These are phyloP conservation scores for Schoenoplectus tabernaemontani DNA, from an alignment of 202 grass and related monocot genomes.

Conservation along the genomic window DNA sequence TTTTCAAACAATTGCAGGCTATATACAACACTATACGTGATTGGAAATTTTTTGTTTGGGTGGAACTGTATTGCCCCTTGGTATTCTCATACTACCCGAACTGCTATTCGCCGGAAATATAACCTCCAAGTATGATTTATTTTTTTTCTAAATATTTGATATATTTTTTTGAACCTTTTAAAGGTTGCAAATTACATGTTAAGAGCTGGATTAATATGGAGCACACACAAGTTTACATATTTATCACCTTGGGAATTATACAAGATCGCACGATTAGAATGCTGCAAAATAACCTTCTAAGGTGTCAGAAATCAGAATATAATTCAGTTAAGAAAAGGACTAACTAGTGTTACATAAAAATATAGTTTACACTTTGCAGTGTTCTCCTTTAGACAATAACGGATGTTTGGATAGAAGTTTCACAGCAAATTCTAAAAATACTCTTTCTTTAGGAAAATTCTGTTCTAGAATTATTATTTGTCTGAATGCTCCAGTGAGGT, in stretches of 20 bases:
- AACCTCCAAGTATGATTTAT: conserved; percentile 64
- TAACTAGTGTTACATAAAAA: background rate
- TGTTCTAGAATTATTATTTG: background rate
- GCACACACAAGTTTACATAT: background rate
- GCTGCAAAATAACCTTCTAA: background rate
- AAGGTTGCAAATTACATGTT: background rate
- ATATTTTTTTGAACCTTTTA: background rate
- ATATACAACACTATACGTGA: conserved; percentile 67
- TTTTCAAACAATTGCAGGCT: conserved; percentile 79
- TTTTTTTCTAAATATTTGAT: background rate
- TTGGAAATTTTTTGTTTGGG: conserved; percentile 73
- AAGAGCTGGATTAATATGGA: background rate
- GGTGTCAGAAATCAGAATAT: too few relatives aligned
- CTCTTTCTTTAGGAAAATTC: background rate
- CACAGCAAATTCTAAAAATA: background rate
- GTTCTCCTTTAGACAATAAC: background rate
- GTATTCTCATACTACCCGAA: conserved; percentile 59
- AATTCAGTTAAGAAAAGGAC: background rate
- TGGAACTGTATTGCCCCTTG: conserved; percentile 88
- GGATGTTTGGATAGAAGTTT: background rate
- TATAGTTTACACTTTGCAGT: background rate
- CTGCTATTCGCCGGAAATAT: conserved; percentile 66
- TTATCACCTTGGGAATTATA: background rate
- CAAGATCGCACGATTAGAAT: background rate
- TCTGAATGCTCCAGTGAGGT: background rate